Percentiles rank a stretch among this genome's conserved stretches.
Conservation (phyloP, 805 yeast genomes). For the Isabelozyma pseudorhagii region DNA sequence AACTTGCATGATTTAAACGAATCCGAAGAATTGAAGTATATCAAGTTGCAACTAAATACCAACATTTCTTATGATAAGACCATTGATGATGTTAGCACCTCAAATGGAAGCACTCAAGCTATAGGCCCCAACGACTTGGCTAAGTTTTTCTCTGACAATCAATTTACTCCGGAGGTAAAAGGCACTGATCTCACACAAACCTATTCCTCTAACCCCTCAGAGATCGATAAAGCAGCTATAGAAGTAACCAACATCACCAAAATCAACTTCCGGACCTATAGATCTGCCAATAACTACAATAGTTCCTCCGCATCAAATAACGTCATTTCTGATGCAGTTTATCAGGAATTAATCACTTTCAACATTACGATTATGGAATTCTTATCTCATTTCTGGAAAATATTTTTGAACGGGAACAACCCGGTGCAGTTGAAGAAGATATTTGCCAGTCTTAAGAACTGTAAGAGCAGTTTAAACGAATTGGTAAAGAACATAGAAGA, state of each 20-base stretch:
- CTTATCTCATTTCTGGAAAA: conserved; percentile 42
- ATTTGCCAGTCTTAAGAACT: conserved; percentile 33
- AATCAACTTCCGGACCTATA: conserved; percentile 32
- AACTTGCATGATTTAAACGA: conserved; percentile 38
- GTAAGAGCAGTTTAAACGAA: conserved; percentile 24
- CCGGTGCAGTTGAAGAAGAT: conserved; percentile 36
- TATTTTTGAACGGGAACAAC: conserved; percentile 33
- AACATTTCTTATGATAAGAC: conserved; percentile 10
- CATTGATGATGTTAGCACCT: conserved; percentile 13
- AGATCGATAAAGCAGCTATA: conserved; percentile 28
- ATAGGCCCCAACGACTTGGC: conserved; percentile 8
- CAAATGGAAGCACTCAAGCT: neutral
- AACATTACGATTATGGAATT: conserved; percentile 42
- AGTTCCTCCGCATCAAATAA: conserved; percentile 6
- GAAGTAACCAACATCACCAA: conserved; percentile 30
- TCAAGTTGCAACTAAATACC: conserved; percentile 29
- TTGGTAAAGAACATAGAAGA: conserved; percentile 20
- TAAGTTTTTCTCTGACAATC: conserved; percentile 4
- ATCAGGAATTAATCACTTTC: conserved; percentile 33
- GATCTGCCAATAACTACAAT: conserved; percentile 4
- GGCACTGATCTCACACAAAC: conserved; percentile 25
- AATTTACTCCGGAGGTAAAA: conserved; percentile 3
- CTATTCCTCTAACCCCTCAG: conserved; percentile 20
- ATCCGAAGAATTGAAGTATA: conserved; percentile 23
- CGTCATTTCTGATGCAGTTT: conserved; percentile 21